Percentiles rank a stretch among this genome's conserved stretches.
Conservation (phyloP, 164 flowering plant genomes). For the Saururus chinensis region DNA sequence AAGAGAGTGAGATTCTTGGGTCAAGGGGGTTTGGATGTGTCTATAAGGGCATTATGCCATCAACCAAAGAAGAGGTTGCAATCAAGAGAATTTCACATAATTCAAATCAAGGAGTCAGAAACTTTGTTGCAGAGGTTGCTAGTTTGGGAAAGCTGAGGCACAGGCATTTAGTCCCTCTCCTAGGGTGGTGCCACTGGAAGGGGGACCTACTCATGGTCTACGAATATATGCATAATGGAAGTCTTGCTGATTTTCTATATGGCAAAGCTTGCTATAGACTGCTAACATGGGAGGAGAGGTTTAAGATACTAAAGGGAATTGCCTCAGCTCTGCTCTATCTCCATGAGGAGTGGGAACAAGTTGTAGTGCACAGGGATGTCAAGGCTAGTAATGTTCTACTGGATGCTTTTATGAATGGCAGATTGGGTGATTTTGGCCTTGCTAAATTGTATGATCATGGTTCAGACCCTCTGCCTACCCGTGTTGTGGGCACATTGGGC, state of each 20-base stretch:
- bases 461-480: conserved; percentile 40
- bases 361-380: conserved; percentile 56
- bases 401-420: conserved; percentile 41
- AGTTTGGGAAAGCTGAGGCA: conserved; percentile 59
- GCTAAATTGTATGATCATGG: conserved; percentile 58
- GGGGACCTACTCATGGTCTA: conserved; percentile 39
- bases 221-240: conserved; percentile 58
- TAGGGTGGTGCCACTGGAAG: conserved; percentile 11
- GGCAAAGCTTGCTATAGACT: conserved; percentile 24
- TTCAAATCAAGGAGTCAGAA: conserved; percentile 50
- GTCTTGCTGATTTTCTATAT: conserved; percentile 41
- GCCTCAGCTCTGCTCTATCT: conserved; percentile 53
- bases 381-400: conserved; percentile 57
- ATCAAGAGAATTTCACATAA: conserved; percentile 52
- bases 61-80: conserved; percentile 32
- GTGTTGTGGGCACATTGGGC: conserved; percentile 57
- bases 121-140: conserved; percentile 48
- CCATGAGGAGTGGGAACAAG: conserved; percentile 61
- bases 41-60: conserved; percentile 38
- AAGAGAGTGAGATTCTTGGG: conserved; percentile 40
- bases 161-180: conserved; percentile 42
- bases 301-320: conserved; percentile 43
- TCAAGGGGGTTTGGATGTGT: conserved; percentile 56
- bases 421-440: conserved; percentile 27
- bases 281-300: conserved; percentile 44